Percentiles rank a stretch among this genome's conserved stretches.
These are phyloP conservation scores for Apium graveolens DNA, from an alignment of 129 eudicot species.

Conservation along the genomic window DNA sequence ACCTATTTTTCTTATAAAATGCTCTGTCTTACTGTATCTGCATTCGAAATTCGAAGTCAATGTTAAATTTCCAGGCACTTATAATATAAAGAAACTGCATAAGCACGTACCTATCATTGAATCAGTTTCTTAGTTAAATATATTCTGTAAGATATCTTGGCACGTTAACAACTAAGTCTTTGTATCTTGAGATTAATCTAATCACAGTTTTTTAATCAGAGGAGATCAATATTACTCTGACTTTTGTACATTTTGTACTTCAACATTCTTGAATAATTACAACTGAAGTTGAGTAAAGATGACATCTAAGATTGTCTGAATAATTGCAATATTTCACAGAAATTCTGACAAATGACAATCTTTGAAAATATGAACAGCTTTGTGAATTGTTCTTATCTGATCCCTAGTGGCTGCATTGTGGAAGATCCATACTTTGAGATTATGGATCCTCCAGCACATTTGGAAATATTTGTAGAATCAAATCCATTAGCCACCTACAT, in stretches of 20 bases:
- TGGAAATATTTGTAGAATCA: neutral
- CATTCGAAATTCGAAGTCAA: neutral
- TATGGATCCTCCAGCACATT: neutral
- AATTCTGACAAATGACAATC: too few relatives aligned
- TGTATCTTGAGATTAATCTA: neutral
- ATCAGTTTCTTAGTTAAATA: neutral
- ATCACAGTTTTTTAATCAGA: neutral
- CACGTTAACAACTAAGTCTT: constrained; percentile 1
- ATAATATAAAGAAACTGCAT: neutral
- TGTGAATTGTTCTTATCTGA: neutral
- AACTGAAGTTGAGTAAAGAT: neutral
- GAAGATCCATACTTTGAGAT: neutral
- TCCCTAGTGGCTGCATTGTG: neutral
- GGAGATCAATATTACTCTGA: neutral
- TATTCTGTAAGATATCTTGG: neutral
- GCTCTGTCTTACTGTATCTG: neutral
- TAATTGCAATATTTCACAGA: too few relatives aligned
- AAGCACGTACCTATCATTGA: neutral
- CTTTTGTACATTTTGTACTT: neutral
- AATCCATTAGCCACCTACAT: neutral
- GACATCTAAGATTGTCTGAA: too few relatives aligned
- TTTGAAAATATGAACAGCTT: neutral
- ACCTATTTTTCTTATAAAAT: too few relatives aligned
- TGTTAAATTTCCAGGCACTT: neutral
- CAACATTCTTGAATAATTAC: neutral